phyloP scores from a whole-genome alignment of 805 yeast species.

The Jamesozyma lodderae region DNA sequence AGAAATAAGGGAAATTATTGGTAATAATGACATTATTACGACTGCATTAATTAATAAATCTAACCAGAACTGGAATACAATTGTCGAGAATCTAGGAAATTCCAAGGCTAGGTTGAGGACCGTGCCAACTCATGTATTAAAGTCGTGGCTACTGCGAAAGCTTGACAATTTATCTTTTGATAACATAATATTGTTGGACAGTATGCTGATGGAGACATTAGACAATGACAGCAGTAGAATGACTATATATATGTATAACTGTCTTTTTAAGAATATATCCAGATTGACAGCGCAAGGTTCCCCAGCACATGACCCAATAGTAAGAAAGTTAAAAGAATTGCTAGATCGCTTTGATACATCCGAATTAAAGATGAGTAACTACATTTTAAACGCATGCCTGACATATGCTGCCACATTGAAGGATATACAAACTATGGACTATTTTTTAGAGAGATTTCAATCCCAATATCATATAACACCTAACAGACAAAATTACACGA shows the following conservation, averaged over 20 bases:
- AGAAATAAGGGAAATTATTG: constrained; percentile 13
- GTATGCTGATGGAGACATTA: constrained; percentile 17
- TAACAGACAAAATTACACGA: constrained; percentile 23
- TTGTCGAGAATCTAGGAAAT: constrained; percentile 14
- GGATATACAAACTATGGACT: constrained; percentile 18
- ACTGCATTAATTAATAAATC: constrained; percentile 16
- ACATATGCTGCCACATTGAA: constrained; percentile 16
- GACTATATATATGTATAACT: constrained; percentile 17
- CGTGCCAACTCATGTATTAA: constrained; percentile 5
- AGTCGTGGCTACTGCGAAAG: constrained; percentile 7
- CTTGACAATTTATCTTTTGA: constrained; percentile 14
- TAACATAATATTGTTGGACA: constrained; percentile 21
- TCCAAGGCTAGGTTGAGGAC: constrained; percentile 11
- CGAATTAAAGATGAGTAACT: constrained; percentile 10
- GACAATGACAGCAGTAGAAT: constrained; percentile 9
- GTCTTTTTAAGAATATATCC: constrained; percentile 18
- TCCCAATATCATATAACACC: constrained; percentile 20
- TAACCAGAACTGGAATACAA: constrained; percentile 23
- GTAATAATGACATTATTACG: constrained; percentile 18
- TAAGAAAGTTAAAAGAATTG: constrained; percentile 16
- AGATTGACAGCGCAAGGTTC: constrained; percentile 5
- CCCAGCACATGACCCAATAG: constrained; percentile 5
- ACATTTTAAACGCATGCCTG: constrained; percentile 21
- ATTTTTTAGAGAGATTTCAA: constrained; percentile 20
- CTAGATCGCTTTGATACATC: constrained; percentile 16